A percentile compares a stretch with the other conserved stretches of the same genome.
Conservation (phyloP, 2,329 filamentous ascomycete genomes). For the Trichoderma sp. region DNA sequence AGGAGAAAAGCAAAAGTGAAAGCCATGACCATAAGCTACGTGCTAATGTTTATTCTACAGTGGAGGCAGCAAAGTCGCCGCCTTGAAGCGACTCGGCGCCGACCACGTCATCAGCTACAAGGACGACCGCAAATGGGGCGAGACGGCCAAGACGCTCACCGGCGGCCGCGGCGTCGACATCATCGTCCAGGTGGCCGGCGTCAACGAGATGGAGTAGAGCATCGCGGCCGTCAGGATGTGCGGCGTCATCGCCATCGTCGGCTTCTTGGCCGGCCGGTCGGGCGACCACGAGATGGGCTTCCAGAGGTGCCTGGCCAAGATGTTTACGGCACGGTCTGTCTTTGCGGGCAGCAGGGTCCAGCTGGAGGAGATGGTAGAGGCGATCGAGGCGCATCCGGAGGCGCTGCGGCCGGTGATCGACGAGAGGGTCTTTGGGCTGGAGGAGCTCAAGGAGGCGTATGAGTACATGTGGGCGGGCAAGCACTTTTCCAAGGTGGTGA, state of each 20-base stretch:
- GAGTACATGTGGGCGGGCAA: conserved; percentile 43
- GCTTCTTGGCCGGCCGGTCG: conserved; percentile 39
- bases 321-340: conserved; percentile 49
- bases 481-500: conserved; percentile 45
- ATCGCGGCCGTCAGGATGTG: conserved; percentile 48
- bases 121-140: conserved; percentile 49
- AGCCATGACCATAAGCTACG: background rate
- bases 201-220: conserved; percentile 47
- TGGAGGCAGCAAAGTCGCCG: conserved; percentile 50
- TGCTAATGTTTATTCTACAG: conserved; percentile 31
- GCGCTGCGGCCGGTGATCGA: conserved; percentile 48
- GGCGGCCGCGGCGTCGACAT: conserved; percentile 50
- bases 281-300: conserved; percentile 35
- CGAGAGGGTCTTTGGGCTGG: conserved; percentile 46
- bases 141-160: conserved; percentile 46
- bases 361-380: conserved; percentile 55
- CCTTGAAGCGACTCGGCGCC: conserved; percentile 49
- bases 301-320: conserved; percentile 36
- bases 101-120: conserved; percentile 55
- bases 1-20: background rate
- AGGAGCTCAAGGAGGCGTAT: conserved; percentile 48
- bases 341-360: conserved; percentile 49
- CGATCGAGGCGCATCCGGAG: conserved; percentile 49
- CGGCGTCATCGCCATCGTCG: conserved; percentile 48
- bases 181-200: conserved; percentile 52